A percentile compares a stretch with the other conserved stretches of the same genome.
These are phyloP conservation scores for Aspergillus spinulosporus DNA, from an alignment of 2,329 filamentous ascomycete genomes.

Conservation along the genomic window DNA sequence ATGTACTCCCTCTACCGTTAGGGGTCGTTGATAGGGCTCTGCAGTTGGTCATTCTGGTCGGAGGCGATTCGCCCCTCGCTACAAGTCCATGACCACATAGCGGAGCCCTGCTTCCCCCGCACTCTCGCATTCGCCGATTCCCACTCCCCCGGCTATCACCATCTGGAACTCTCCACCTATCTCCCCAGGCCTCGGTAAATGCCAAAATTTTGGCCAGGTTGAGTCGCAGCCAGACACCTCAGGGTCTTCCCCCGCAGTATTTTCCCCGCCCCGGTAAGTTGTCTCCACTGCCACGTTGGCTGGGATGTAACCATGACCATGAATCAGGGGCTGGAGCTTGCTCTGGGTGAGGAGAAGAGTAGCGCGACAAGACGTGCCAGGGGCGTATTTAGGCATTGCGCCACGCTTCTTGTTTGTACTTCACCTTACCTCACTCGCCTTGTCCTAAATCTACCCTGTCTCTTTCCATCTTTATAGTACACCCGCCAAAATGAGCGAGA, in stretches of 20 bases:
- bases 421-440: background rate
- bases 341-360: background rate
- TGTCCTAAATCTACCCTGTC: no score
- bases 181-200: background rate
- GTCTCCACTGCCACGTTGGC: background rate
- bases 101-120: background rate
- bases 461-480: no score
- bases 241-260: background rate
- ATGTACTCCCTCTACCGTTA: no score
- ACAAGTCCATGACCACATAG: background rate
- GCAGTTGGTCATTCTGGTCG: background rate
- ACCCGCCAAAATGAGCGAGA: conserved; percentile 16
- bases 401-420: background rate
- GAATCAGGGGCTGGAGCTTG: background rate
- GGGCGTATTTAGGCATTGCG: background rate
- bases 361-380: background rate
- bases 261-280: background rate
- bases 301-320: background rate
- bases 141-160: background rate
- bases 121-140: background rate
- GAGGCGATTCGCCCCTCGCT: background rate
- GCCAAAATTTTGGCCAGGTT: background rate
- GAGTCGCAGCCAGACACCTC: background rate
- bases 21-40: background rate
- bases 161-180: background rate